Conservation (phyloP, 345 rosid genomes). For the Acer yangbiense region DNA sequence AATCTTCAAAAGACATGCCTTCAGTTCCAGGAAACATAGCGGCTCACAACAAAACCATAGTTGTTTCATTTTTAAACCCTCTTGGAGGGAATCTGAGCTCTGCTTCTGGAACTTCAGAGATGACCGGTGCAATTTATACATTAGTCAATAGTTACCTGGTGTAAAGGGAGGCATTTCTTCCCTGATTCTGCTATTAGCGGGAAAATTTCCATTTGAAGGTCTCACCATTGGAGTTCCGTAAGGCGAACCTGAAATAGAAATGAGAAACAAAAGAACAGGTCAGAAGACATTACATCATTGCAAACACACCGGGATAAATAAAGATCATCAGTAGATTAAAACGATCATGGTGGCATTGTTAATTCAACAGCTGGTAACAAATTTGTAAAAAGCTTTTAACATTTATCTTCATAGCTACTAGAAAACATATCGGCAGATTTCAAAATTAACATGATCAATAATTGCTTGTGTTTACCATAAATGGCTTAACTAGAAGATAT, state of each 20-base stretch:
- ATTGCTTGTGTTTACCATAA: neutral
- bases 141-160: conserved; percentile 12
- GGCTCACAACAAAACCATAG: neutral
- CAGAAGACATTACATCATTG: conserved; percentile 3
- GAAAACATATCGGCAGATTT: neutral
- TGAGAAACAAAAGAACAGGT: neutral
- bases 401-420: neutral
- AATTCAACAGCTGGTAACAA: neutral
- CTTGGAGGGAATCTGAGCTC: neutral
- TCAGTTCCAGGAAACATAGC: neutral
- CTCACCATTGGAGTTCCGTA: conserved; percentile 7
- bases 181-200: conserved; percentile 14
- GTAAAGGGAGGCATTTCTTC: conserved; percentile 12
- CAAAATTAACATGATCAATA: neutral
- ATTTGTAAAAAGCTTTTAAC: neutral
- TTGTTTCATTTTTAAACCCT: neutral
- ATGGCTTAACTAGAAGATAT: neutral
- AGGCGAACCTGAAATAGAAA: conserved; percentile 16
- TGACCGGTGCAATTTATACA: neutral
- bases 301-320: neutral
- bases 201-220: conserved; percentile 6
- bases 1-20: neutral
- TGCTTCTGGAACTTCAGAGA: conserved; percentile 6
- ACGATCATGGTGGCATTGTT: neutral
- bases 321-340: neutral